Base-by-base conservation (phyloP, 192 early-diverging fungal species). In the Phlyctochytrium planicorne region DNA sequence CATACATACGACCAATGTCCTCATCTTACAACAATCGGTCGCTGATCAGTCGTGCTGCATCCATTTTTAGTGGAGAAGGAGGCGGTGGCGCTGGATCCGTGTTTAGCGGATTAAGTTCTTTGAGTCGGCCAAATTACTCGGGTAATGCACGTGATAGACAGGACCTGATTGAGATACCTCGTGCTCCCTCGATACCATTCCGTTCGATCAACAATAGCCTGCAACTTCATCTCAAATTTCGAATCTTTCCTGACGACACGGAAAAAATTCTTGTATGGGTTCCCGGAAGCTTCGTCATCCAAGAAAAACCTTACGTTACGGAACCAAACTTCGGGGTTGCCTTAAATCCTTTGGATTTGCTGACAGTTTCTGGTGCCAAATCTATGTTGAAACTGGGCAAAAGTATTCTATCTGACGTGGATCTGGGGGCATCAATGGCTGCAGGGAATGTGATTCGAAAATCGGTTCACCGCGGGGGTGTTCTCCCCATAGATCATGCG, bases 111-210 rank as follows among this genome's bases (percentile, higher is more conserved):
- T 59, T 62, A 10, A 69, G 68, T 55, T 53, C 27, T 53, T n/a
- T 20, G 33, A 34, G 33, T 34, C 34, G n/a, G 30, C 1, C n/a
- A n/a, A 10, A 34, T n/a, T 32, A 62, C 1, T 17, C 17, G 16
- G 57, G 57, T 17, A 29, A 16, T 59, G 57, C 56, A 24, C 6
- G 56, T 6, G 24, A 59, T 25, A 4, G 63, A 25, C 17, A 31
- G 35, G 36, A 0, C 40, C 16, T 55, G 27, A 33, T 62, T 62
- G 31, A 34, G n/a, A 34, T 74, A 33, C 72, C 74, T 2, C 78
- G 74, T 30, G 67, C 77, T 25, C 78, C 82, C n/a, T 74, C 78
- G 3, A 62, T 84, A 17, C 82, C 82, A 17, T 84, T 80, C 61
- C 30, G 71, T 14, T 50, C 36, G 16, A 70, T 84, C 50, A 82